A percentile compares a stretch with the other conserved stretches of the same genome.
phyloP scores from a whole-genome alignment of 352 stramenopile genomes.

The Phytopythium litorale region DNA sequence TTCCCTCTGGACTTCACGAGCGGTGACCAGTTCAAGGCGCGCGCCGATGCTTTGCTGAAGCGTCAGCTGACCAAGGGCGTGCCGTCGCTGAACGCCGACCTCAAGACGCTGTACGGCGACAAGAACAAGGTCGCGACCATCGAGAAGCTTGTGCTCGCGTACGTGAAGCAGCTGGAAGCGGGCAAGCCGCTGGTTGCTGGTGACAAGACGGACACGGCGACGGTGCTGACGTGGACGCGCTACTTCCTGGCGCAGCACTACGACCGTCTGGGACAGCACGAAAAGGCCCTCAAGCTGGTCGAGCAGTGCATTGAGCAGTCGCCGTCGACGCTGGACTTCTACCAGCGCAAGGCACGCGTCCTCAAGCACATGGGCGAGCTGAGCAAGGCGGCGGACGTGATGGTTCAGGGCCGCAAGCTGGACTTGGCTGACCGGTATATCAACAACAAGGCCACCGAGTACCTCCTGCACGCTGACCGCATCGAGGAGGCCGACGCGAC shows the following conservation, averaged over 20 bases:
- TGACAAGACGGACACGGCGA: constrained; percentile 25
- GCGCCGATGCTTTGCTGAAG: constrained; percentile 59
- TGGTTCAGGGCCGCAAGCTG: constrained; percentile 92
- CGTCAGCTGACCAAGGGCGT: constrained; percentile 89
- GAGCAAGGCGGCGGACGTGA: constrained; percentile 84
- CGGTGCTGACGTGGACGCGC: constrained; percentile 85
- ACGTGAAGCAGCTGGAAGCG: constrained; percentile 68
- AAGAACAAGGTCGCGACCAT: constrained; percentile 58
- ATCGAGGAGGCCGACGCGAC: constrained; percentile 91
- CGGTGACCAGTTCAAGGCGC: constrained; percentile 67
- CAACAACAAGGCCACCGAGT: constrained; percentile 98
- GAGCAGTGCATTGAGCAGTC: constrained; percentile 93
- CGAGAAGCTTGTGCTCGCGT: constrained; percentile 74
- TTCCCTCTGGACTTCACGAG: constrained; percentile 90
- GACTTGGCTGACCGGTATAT: constrained; percentile 98
- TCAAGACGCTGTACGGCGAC: constrained; percentile 88
- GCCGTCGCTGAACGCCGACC: constrained; percentile 91
- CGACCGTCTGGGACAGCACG: constrained; percentile 86
- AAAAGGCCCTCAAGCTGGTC: constrained; percentile 85
- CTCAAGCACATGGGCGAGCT: constrained; percentile 94
- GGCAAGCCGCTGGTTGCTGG: constrained; percentile 48
- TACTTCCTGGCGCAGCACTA: constrained; percentile 93
- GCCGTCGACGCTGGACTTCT: constrained; percentile 92
- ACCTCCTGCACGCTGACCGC: constrained; percentile 92
- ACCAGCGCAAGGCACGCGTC: constrained; percentile 91